phyloP scores from a whole-genome alignment of 2,329 filamentous ascomycete genomes.

The Fragosphaeria purpurea region DNA sequence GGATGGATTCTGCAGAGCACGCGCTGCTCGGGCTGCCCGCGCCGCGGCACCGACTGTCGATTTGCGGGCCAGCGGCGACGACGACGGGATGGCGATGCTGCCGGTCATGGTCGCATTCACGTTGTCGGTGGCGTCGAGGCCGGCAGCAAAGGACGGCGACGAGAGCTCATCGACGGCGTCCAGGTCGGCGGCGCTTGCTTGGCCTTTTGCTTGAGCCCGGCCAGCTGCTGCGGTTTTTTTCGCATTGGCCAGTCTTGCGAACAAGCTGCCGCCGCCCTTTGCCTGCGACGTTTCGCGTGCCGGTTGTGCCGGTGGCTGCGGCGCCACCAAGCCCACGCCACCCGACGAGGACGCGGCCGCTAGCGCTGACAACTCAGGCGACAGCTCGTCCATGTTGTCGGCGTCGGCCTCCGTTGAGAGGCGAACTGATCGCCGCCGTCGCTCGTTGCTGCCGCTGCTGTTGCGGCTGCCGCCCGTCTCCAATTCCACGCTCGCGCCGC shows the following conservation, averaged over 20 bases:
- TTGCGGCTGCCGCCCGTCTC: not conserved
- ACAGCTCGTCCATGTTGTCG: constrained; percentile 23
- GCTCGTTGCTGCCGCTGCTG: not conserved
- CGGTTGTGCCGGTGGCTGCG: not conserved
- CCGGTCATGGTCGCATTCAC: not conserved
- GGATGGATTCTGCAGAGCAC: not conserved
- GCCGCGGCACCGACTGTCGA: constrained; percentile 3
- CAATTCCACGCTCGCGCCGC: too few relatives aligned
- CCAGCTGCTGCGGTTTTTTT: constrained; percentile 5
- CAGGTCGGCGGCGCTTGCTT: not conserved
- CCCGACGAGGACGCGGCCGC: not conserved
- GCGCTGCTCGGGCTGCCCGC: not conserved
- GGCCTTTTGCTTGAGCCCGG: too few relatives aligned
- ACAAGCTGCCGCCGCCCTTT: not conserved
- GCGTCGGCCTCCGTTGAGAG: constrained; percentile 13
- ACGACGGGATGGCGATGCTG: constrained; percentile 3
- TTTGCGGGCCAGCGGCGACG: constrained; percentile 13
- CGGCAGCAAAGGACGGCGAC: constrained; percentile 10
- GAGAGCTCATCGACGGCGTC: constrained; percentile 22
- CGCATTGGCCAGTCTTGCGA: constrained; percentile 1
- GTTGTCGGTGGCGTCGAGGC: not conserved
- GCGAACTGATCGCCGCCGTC: not conserved
- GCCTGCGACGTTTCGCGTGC: too few relatives aligned
- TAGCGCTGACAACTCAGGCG: constrained; percentile 17
- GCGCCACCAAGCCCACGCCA: not conserved